Evolutionary conservation across 2,329 filamentous ascomycete species (phyloP).

Genomic region (Pestalotiopsis sp.): DNA sequence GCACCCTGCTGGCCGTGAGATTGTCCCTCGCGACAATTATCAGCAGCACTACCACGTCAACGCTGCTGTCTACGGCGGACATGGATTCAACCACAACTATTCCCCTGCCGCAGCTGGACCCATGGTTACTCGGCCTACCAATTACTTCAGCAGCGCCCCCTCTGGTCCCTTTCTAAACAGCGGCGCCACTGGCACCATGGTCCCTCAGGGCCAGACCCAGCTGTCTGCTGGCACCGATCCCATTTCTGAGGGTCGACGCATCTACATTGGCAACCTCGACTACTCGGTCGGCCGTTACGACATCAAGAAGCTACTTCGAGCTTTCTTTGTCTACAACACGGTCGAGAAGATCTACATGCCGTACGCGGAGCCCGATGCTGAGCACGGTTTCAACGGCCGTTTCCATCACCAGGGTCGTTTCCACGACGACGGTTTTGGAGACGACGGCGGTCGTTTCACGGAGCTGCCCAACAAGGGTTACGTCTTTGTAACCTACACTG

Average conservation of each 20-base stretch:
- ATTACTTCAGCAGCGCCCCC: background rate
- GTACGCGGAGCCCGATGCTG: background rate
- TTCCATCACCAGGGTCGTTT: too few relatives aligned
- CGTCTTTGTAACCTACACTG: slow-evolving; percentile 13
- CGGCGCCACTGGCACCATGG: background rate
- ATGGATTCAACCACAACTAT: too few relatives aligned
- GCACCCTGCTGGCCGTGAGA: background rate
- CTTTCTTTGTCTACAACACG: background rate
- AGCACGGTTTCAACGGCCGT: background rate
- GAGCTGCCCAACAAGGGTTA: slow-evolving; percentile 12
- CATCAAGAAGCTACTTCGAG: slow-evolving; percentile 3
- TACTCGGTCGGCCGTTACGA: background rate
- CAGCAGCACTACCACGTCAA: too few relatives aligned
- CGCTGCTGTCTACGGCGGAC: too few relatives aligned
- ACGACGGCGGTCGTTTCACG: background rate
- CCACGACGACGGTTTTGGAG: background rate
- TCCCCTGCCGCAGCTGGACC: background rate
- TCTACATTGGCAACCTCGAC: slow-evolving; percentile 16
- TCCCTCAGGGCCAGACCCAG: background rate
- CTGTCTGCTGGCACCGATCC: background rate
- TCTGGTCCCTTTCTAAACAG: background rate
- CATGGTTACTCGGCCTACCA: background rate
- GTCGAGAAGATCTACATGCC: slow-evolving; percentile 14
- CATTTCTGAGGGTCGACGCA: slow-evolving; percentile 9
- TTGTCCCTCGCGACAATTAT: background rate